A percentile compares a stretch with the other conserved stretches of the same genome.
Evolutionary conservation across 495 filamentous ascomycete species (phyloP).

Genomic region (Thermothielavioides terrestris): DNA sequence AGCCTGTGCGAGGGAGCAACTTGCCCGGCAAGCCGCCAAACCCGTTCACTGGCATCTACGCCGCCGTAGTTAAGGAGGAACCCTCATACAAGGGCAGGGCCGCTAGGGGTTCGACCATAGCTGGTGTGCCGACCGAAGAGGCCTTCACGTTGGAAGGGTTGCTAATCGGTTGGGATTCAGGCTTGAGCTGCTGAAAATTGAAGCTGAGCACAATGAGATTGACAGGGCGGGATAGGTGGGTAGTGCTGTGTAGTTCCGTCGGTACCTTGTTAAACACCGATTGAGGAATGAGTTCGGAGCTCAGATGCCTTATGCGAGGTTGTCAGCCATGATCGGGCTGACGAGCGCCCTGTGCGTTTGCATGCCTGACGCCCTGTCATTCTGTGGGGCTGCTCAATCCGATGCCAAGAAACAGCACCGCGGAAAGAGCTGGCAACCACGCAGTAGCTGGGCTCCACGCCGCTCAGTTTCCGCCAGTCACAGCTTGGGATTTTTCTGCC

Average conservation of each 20-base stretch:
- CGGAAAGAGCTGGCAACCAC: slow-evolving; percentile 14
- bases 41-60: slow-evolving; percentile 53
- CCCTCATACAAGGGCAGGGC: slow-evolving; percentile 41
- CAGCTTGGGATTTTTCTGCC: slow-evolving; percentile 23
- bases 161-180: slow-evolving; percentile 36
- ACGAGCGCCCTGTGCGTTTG: no score
- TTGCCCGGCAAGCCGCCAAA: slow-evolving; percentile 58
- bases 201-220: not conserved
- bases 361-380: no score
- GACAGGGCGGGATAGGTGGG: not conserved
- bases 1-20: slow-evolving; percentile 50
- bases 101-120: slow-evolving; percentile 35
- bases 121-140: slow-evolving; percentile 48
- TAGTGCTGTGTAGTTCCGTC: not conserved
- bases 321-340: no score
- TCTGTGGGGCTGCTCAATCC: slow-evolving; percentile 13
- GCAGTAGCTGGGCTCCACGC: slow-evolving; percentile 16
- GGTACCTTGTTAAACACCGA: not conserved
- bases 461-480: slow-evolving; percentile 21
- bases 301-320: no score
- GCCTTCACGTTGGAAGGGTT: slow-evolving; percentile 45
- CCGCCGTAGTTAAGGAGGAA: slow-evolving; percentile 47
- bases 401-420: slow-evolving; percentile 14
- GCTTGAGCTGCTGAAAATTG: not conserved
- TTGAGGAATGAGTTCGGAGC: not conserved